Percentiles rank a stretch among this genome's conserved stretches.
Conservation (phyloP, 371 early-diverging fungal genomes). For the Nematocida major region DNA sequence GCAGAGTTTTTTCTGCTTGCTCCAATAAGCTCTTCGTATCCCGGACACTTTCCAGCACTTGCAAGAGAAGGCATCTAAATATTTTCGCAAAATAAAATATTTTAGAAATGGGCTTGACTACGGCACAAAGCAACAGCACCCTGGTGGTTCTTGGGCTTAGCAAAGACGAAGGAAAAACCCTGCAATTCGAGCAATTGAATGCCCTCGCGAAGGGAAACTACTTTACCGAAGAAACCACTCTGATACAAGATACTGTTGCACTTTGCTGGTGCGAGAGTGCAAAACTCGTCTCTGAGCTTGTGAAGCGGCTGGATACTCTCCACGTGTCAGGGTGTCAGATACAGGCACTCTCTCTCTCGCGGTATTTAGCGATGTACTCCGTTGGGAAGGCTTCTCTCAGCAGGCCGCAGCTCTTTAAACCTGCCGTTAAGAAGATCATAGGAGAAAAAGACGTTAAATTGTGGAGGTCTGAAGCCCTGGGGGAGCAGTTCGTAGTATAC, state of each 20-base stretch:
- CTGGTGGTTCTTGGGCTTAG: constrained; percentile 5
- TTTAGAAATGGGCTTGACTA: background rate
- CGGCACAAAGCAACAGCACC: background rate
- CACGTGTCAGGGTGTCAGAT: background rate
- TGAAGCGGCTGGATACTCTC: background rate
- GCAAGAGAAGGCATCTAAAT: background rate
- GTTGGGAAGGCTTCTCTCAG: background rate
- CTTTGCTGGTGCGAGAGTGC: background rate
- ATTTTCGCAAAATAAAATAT: background rate
- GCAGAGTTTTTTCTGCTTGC: background rate
- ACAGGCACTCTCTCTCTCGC: constrained; percentile 1
- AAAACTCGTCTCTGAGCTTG: background rate
- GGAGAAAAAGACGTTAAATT: constrained; percentile 1
- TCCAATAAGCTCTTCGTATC: constrained; percentile 15
- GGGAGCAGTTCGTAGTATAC: constrained; percentile 47
- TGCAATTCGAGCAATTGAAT: background rate
- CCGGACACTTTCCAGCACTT: background rate
- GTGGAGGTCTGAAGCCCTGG: constrained; percentile 21
- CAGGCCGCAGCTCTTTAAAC: background rate
- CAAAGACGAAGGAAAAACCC: background rate
- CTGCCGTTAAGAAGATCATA: constrained; percentile 24
- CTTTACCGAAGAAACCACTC: constrained; percentile 18
- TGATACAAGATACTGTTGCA: background rate
- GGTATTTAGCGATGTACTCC: constrained; percentile 9
- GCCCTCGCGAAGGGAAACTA: background rate